Evolutionary conservation across 352 stramenopile species (phyloP).

Genomic region (Poterioochromonas sp.): DNA sequence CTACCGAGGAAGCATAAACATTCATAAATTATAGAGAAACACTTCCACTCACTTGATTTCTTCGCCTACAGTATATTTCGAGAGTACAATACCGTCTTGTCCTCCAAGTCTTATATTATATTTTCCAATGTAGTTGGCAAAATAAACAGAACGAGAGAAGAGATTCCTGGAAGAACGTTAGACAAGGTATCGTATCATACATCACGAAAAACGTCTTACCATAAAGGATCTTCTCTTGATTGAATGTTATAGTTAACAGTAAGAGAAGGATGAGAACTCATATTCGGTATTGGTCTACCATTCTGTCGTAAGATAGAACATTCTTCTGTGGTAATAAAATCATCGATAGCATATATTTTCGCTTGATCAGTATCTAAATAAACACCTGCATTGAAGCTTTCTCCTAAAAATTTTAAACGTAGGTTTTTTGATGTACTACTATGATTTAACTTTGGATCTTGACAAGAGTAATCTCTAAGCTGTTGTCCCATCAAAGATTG

Average conservation of each 20-base stretch:
- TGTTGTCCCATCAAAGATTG: neutral
- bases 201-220: neutral
- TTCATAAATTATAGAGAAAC: neutral
- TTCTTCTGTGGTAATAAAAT: conserved; percentile 41
- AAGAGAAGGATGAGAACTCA: too few relatives aligned
- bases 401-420: neutral
- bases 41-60: conserved; percentile 35
- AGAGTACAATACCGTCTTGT: conserved; percentile 42
- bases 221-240: conserved; percentile 3
- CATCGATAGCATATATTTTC: conserved; percentile 38
- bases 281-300: conserved; percentile 26
- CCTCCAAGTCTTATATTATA: conserved; percentile 39
- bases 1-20: neutral
- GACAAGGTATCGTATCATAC: neutral
- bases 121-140: neutral
- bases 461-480: conserved; percentile 24
- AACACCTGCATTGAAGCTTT: neutral
- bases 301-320: conserved; percentile 35
- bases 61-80: conserved; percentile 40
- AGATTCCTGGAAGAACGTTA: neutral
- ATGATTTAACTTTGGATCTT: neutral
- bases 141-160: neutral
- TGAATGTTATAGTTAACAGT: too few relatives aligned
- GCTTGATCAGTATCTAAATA: conserved; percentile 14
- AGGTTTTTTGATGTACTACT: neutral